Conservation (phyloP, 345 rosid species). For the Hibiscus trionum region DNA sequence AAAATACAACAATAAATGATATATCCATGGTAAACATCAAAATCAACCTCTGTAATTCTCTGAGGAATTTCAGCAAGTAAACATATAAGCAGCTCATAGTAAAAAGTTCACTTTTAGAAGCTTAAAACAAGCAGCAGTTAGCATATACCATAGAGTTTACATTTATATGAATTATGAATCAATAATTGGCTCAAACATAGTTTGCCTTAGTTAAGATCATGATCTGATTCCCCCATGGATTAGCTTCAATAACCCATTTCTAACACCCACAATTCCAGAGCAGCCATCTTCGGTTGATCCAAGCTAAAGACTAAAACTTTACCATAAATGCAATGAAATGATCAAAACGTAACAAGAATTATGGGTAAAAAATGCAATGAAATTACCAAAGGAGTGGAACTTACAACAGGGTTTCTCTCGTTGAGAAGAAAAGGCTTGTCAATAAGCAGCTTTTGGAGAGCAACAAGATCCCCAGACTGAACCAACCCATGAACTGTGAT, state of each 20-base stretch:
- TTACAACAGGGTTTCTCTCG: slow-evolving; percentile 82
- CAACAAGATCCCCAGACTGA: slow-evolving; percentile 70
- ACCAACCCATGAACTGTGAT: slow-evolving; percentile 81
- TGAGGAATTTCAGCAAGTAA: not conserved
- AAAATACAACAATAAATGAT: not conserved
- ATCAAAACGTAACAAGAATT: not conserved
- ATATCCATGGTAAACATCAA: not conserved
- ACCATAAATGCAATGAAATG: not conserved
- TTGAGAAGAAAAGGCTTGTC: slow-evolving; percentile 71
- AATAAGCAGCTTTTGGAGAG: slow-evolving; percentile 59
- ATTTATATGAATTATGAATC: not conserved
- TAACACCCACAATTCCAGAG: not conserved
- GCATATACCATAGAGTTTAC: not conserved
- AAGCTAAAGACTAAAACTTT: not conserved
- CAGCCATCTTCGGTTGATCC: not conserved
- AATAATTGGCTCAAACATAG: not conserved
- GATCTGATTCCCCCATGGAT: not conserved
- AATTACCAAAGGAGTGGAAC: slow-evolving; percentile 12
- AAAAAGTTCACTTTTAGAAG: not conserved
- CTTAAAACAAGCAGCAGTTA: not conserved
- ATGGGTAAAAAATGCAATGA: not conserved
- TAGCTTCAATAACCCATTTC: not conserved
- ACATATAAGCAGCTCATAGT: not conserved
- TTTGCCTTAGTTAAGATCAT: not conserved
- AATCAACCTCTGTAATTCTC: not conserved